Conservation (phyloP, 495 filamentous ascomycete species). For the Evansstolkia leycettana region DNA sequence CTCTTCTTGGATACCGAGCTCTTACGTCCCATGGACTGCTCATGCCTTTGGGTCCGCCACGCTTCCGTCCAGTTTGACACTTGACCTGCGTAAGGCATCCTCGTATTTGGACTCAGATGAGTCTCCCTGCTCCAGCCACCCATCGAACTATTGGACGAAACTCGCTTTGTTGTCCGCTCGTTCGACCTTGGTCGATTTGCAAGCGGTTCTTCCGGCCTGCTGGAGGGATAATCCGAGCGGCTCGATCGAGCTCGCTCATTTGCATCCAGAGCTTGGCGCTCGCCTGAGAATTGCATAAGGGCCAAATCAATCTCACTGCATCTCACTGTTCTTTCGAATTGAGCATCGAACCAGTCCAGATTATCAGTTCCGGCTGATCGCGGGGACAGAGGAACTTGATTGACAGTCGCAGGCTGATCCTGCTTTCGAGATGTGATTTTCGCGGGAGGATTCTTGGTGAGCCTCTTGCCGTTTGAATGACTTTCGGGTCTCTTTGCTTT, state of each 20-base stretch:
- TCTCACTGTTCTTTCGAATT: conserved; percentile 21
- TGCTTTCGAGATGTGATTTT: not conserved
- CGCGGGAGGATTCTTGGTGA: conserved; percentile 16
- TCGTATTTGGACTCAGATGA: conserved; percentile 11
- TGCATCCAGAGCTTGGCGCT: conserved; percentile 1
- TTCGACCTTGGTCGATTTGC: conserved; percentile 10
- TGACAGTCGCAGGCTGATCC: not conserved
- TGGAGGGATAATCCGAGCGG: conserved; percentile 2
- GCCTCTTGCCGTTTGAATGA: conserved; percentile 9
- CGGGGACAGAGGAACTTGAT: too few species aligned
- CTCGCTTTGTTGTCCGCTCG: conserved; percentile 7
- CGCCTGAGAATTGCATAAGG: conserved; percentile 20
- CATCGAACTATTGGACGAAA: conserved; percentile 12
- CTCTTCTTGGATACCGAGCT: conserved; percentile 25
- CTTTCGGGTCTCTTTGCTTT: conserved; percentile 7
- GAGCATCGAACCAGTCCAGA: conserved; percentile 6
- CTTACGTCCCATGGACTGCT: conserved; percentile 5
- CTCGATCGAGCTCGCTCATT: not conserved
- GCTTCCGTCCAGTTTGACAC: conserved; percentile 6
- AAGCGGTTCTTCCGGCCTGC: conserved; percentile 16
- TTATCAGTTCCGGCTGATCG: too few species aligned
- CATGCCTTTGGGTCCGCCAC: conserved; percentile 8
- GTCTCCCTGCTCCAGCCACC: conserved; percentile 11
- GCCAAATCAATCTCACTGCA: conserved; percentile 30
- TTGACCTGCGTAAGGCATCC: conserved; percentile 2